Percentiles rank a stretch among this genome's conserved stretches.
Conservation (phyloP, 495 filamentous ascomycete species). For the Aspergillus sparsus region DNA sequence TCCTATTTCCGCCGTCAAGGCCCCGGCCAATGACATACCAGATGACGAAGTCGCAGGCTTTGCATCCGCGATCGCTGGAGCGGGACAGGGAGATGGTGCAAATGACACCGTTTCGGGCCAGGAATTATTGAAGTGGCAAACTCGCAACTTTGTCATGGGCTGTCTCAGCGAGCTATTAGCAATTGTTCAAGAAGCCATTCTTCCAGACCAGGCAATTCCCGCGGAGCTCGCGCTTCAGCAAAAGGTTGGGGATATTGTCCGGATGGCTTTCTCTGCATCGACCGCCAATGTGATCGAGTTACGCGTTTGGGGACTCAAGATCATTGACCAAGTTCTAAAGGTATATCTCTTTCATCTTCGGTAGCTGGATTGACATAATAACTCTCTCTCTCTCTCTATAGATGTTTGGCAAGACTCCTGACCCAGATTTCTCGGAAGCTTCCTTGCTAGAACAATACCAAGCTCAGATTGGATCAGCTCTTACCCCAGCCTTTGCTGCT, state of each 20-base stretch:
- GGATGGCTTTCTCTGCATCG: constrained; percentile 96
- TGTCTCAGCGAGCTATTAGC: constrained; percentile 83
- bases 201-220: constrained; percentile 66
- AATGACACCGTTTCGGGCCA: constrained; percentile 65
- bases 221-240: constrained; percentile 76
- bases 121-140: constrained; percentile 93
- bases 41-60: constrained; percentile 98
- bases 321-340: constrained; percentile 88
- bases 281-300: constrained; percentile 90
- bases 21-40: constrained; percentile 69
- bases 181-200: constrained; percentile 70
- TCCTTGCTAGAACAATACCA: constrained; percentile 97
- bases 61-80: constrained; percentile 65
- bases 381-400: constrained; percentile 24
- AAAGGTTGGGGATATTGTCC: constrained; percentile 87
- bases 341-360: constrained; percentile 29
- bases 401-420: constrained; percentile 94
- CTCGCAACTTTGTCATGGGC: constrained; percentile 89
- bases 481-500: constrained; percentile 92
- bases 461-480: constrained; percentile 93
- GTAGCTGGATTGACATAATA: constrained; percentile 15
- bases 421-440: constrained; percentile 94
- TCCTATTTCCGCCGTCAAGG: constrained; percentile 48
- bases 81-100: constrained; percentile 63
- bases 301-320: constrained; percentile 83